phyloP scores from a whole-genome alignment of 345 rosid species.

The Microthlaspi erraticum region DNA sequence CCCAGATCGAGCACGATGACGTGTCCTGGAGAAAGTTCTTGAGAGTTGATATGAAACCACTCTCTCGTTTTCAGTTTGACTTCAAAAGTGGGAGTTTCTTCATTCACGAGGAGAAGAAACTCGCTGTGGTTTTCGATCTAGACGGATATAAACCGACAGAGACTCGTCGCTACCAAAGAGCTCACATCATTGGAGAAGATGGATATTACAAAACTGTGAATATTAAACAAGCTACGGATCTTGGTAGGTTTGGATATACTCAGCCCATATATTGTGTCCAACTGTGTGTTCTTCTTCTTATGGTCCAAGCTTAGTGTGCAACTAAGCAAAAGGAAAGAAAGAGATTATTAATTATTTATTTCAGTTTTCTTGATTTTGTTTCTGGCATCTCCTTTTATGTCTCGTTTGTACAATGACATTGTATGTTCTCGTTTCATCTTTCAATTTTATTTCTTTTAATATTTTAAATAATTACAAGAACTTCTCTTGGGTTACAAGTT shows the following conservation, averaged over 20 bases:
- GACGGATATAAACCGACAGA: no score
- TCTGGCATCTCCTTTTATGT: no score
- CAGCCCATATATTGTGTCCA: neutral
- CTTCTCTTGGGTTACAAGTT: no score
- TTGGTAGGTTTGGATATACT: no score
- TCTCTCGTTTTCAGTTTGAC: neutral
- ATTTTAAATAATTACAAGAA: no score
- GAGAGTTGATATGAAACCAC: neutral
- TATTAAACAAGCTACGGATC: neutral
- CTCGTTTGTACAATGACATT: no score
- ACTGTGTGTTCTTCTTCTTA: constrained; percentile 23
- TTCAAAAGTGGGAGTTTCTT: neutral
- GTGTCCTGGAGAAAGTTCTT: constrained; percentile 13
- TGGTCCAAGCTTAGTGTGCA: constrained; percentile 22
- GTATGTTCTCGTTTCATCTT: no score
- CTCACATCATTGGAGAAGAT: constrained; percentile 15
- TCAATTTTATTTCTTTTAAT: no score
- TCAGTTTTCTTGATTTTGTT: no score
- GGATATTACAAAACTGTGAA: neutral
- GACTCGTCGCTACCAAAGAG: constrained; percentile 12
- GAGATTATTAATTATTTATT: no score
- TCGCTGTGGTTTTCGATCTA: constrained; percentile 18
- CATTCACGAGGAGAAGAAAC: constrained; percentile 19
- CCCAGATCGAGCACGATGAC: neutral
- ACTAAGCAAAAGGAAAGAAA: neutral